A percentile compares a stretch with the other conserved stretches of the same genome.
Conservation (phyloP, 2,329 filamentous ascomycete genomes). For the Colletotrichum orbiculare region DNA sequence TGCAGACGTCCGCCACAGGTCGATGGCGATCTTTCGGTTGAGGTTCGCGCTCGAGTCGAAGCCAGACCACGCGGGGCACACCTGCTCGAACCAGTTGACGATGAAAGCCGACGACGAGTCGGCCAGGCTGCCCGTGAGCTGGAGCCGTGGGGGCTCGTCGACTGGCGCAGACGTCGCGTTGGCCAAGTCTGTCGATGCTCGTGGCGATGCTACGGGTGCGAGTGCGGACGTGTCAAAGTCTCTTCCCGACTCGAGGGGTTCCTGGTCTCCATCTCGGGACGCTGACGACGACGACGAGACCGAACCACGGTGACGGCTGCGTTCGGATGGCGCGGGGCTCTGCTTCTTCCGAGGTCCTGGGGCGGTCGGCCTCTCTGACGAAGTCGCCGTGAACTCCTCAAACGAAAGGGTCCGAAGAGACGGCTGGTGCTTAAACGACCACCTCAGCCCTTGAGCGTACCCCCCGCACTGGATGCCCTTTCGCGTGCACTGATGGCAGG, state of each 20-base stretch:
- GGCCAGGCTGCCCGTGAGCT: conserved; percentile 37
- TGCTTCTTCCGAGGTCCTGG: neutral
- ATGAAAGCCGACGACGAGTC: conserved; percentile 49
- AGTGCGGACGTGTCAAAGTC: neutral
- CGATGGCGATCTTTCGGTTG: conserved; percentile 51
- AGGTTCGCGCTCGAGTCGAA: conserved; percentile 53
- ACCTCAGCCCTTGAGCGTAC: conserved; percentile 49
- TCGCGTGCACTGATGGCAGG: conserved; percentile 44
- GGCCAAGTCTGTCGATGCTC: neutral
- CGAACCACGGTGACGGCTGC: neutral
- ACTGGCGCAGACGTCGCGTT: neutral
- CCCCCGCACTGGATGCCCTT: conserved; percentile 45
- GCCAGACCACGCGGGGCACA: conserved; percentile 54
- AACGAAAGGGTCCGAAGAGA: conserved; percentile 14
- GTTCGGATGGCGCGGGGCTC: neutral
- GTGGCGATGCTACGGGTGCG: neutral
- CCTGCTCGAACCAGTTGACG: conserved; percentile 52
- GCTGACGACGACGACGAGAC: conserved; percentile 8
- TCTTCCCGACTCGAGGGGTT: neutral
- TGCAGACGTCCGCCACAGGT: conserved; percentile 50
- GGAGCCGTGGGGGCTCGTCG: neutral
- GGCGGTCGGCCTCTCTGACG: neutral
- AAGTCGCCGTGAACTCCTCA: conserved; percentile 2
- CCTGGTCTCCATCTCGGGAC: no score
- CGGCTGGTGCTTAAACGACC: conserved; percentile 55